Evolutionary conservation across 306 rosid genomes (phyloP).

Genomic region (Aeschynomene evenia): DNA sequence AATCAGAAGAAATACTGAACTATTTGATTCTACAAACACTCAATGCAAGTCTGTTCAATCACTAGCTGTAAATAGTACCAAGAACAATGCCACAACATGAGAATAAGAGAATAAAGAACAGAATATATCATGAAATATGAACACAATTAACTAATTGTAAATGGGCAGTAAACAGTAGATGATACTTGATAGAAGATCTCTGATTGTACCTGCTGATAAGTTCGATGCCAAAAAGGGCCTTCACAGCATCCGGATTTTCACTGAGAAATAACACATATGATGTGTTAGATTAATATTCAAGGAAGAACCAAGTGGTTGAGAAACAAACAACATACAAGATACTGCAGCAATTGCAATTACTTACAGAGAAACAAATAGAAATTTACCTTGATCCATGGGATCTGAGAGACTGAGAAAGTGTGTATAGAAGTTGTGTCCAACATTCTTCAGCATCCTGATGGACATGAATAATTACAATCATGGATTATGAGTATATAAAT

Average conservation of each 20-base stretch:
- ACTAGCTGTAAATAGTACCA: constrained; percentile 11
- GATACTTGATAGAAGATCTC: not conserved
- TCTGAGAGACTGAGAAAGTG: constrained; percentile 91
- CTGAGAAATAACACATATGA: constrained; percentile 48
- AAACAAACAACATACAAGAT: constrained; percentile 27
- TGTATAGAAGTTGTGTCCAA: constrained; percentile 96
- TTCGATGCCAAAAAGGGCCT: constrained; percentile 80
- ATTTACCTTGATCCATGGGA: constrained; percentile 73
- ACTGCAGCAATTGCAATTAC: constrained; percentile 5
- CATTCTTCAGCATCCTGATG: constrained; percentile 99
- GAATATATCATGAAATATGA: not conserved
- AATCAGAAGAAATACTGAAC: not conserved
- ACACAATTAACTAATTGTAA: not conserved
- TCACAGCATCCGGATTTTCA: constrained; percentile 71
- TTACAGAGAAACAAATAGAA: constrained; percentile 10
- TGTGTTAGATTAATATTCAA: constrained; percentile 6
- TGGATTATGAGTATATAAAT: constrained; percentile 15
- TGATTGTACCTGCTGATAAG: constrained; percentile 75
- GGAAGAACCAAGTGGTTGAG: constrained; percentile 2
- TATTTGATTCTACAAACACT: not conserved
- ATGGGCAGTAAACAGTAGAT: not conserved
- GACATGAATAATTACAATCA: constrained; percentile 25
- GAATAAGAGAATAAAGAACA: not conserved
- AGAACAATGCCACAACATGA: constrained; percentile 2
- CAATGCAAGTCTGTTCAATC: not conserved